A percentile compares a stretch with the other conserved stretches of the same genome.
Conservation (phyloP, 108 stramenopile species). For the Discostella stelligeroides region DNA sequence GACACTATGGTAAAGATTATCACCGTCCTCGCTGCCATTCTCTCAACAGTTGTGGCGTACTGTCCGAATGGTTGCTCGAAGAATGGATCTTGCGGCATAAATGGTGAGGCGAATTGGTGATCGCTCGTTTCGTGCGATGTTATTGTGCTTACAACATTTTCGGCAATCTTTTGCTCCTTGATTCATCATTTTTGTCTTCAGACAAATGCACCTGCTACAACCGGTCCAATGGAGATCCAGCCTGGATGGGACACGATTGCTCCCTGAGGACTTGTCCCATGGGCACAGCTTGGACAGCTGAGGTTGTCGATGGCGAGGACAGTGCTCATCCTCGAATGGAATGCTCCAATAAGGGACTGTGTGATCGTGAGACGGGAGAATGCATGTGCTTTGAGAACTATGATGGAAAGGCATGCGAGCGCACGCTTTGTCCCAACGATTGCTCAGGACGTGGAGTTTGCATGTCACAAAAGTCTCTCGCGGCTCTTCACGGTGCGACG, state of each 20-base stretch:
- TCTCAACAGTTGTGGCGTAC: slow-evolving; percentile 31
- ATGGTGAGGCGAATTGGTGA: slow-evolving; percentile 36
- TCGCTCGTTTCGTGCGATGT: background rate
- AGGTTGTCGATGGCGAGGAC: slow-evolving; percentile 42
- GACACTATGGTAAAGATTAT: slow-evolving; percentile 25
- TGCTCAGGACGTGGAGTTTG: slow-evolving; percentile 72
- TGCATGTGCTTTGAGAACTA: slow-evolving; percentile 85
- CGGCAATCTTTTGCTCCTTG: background rate
- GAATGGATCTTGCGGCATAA: slow-evolving; percentile 64
- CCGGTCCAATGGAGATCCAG: slow-evolving; percentile 69
- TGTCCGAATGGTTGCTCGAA: slow-evolving; percentile 69
- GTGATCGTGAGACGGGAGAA: slow-evolving; percentile 71
- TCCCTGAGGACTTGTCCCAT: slow-evolving; percentile 74
- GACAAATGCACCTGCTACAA: slow-evolving; percentile 82
- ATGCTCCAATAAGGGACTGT: slow-evolving; percentile 84
- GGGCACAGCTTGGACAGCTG: slow-evolving; percentile 64
- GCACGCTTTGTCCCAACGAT: slow-evolving; percentile 71
- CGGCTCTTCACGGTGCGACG: slow-evolving; percentile 43
- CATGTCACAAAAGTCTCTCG: slow-evolving; percentile 74
- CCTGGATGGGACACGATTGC: slow-evolving; percentile 81
- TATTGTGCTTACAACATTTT: background rate
- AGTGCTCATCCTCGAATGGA: slow-evolving; percentile 65
- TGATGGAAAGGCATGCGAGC: slow-evolving; percentile 84
- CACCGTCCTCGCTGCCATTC: slow-evolving; percentile 31
- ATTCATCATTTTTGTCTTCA: slow-evolving; percentile 7